Percentiles rank a stretch among this genome's conserved stretches.
Conservation (phyloP, 2,329 filamentous ascomycete genomes). For the Exophiala sp. region DNA sequence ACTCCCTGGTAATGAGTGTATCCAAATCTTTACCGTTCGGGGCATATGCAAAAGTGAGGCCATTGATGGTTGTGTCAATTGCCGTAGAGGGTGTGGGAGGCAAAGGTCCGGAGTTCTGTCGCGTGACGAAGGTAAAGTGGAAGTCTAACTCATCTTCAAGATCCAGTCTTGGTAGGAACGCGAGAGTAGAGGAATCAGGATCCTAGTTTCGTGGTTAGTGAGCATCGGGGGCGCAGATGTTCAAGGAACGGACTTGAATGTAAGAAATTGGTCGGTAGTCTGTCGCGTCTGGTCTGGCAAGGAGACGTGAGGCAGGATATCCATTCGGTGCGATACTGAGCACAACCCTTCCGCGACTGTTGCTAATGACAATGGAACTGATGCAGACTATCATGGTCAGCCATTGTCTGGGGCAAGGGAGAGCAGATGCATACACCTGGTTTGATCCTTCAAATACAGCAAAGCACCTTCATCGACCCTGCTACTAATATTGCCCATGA, state of each 20-base stretch:
- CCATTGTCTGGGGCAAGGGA: constrained; percentile 18
- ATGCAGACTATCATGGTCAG: constrained; percentile 64
- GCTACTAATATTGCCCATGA: constrained; percentile 89
- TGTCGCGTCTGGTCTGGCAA: constrained; percentile 62
- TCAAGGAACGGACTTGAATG: constrained; percentile 63
- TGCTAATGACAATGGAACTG: constrained; percentile 74
- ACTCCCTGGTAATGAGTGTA: constrained; percentile 88
- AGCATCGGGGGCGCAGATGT: constrained; percentile 3
- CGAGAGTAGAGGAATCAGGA: constrained; percentile 53
- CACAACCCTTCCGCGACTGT: constrained; percentile 68
- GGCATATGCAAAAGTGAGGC: constrained; percentile 87
- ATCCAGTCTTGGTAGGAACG: constrained; percentile 75
- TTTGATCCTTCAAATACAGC: constrained; percentile 86
- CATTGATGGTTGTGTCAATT: constrained; percentile 72
- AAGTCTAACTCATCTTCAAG: constrained; percentile 92
- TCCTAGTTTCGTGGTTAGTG: constrained; percentile 53
- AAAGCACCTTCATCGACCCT: constrained; percentile 74
- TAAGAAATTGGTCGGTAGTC: constrained; percentile 80
- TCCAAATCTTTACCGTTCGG: constrained; percentile 82
- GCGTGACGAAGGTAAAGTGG: constrained; percentile 82
- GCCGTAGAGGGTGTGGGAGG: constrained; percentile 49
- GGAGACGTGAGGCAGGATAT: constrained; percentile 75
- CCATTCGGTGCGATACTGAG: constrained; percentile 76
- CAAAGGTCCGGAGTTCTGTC: constrained; percentile 46
- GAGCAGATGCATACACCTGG: constrained; percentile 61